Conservation (phyloP, 306 rosid species). For the Inga laurina region DNA sequence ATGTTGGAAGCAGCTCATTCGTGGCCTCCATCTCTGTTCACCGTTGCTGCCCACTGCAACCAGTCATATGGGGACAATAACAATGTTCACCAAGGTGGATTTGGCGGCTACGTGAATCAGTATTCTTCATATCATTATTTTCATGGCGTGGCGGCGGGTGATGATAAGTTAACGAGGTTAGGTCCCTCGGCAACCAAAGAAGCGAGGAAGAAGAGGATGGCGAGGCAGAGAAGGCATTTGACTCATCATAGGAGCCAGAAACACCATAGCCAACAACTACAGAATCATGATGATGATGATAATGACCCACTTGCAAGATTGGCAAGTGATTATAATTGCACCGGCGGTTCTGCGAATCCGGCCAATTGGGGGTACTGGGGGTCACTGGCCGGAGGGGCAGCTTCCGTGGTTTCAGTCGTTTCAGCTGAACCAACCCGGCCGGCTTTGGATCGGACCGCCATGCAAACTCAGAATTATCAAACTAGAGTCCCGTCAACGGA, state of each 20-base stretch:
- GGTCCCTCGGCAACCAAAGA: constrained; percentile 89
- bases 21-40: constrained; percentile 62
- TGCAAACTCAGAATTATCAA: constrained; percentile 52
- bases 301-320: constrained; percentile 49
- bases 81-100: constrained; percentile 19
- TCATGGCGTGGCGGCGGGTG: constrained; percentile 42
- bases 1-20: constrained; percentile 58
- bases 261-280: constrained; percentile 38
- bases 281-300: constrained; percentile 44
- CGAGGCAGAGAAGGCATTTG: constrained; percentile 67
- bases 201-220: constrained; percentile 96
- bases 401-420: constrained; percentile 30
- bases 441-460: constrained; percentile 37
- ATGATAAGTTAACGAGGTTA: constrained; percentile 50
- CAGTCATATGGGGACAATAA: constrained; percentile 50
- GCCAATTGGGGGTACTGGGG: constrained; percentile 87
- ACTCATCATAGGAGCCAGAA: constrained; percentile 52
- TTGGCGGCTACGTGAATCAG: constrained; percentile 46
- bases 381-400: constrained; percentile 25
- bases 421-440: constrained; percentile 19
- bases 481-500: constrained; percentile 33
- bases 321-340: constrained; percentile 47
- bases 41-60: constrained; percentile 48
- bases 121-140: constrained; percentile 54
- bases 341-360: constrained; percentile 39